phyloP scores from a whole-genome alignment of 179 eudicot species.

The Carnegiea gigantea region DNA sequence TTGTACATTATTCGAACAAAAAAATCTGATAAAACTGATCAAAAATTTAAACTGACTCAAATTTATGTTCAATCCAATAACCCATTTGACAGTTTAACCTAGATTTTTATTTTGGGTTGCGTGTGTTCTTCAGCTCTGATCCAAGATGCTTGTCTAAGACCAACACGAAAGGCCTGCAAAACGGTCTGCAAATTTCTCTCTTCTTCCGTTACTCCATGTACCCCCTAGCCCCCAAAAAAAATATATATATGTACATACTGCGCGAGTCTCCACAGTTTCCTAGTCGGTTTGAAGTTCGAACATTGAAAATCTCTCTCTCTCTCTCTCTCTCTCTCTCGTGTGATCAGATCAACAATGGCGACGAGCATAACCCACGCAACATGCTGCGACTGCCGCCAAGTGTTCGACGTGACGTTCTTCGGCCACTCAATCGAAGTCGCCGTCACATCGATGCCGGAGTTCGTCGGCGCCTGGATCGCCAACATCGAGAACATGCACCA shows the following conservation, averaged over 20 bases:
- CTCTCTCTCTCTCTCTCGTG: neutral
- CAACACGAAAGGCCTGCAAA: neutral
- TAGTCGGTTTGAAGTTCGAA: neutral
- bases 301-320: neutral
- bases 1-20: too few relatives aligned
- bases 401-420: slow-evolving; percentile 29
- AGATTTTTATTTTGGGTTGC: too few relatives aligned
- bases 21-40: too few relatives aligned
- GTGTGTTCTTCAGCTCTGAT: too few relatives aligned
- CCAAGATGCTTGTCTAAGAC: too few relatives aligned
- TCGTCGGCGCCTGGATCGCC: slow-evolving; percentile 35
- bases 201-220: too few relatives aligned
- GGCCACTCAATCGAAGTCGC: slow-evolving; percentile 24
- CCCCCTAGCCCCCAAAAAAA: neutral
- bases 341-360: slow-evolving; percentile 9
- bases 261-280: neutral
- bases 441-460: slow-evolving; percentile 31
- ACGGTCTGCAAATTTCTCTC: neutral
- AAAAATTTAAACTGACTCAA: too few relatives aligned
- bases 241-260: neutral
- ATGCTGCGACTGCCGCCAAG: neutral
- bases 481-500: slow-evolving; percentile 19
- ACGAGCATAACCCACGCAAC: neutral
- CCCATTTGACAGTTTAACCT: too few relatives aligned
- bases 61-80: too few relatives aligned